These are phyloP conservation scores for Cunninghamia lanceolata DNA, from an alignment of 75 land plant species.

Conservation along the genomic window DNA sequence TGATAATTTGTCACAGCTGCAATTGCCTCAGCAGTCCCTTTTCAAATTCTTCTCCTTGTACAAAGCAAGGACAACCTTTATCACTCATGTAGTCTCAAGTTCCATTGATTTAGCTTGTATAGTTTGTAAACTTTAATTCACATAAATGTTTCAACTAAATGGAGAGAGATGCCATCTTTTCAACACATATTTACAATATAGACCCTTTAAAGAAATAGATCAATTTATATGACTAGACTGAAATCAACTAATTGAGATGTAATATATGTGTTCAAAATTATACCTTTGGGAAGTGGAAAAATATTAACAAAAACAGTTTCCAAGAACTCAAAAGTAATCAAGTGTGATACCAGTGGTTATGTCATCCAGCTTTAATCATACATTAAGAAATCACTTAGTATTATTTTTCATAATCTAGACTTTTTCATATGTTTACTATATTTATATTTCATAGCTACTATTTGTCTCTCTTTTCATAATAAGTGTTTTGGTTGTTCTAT, in stretches of 20 bases:
- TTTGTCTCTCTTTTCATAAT: not conserved
- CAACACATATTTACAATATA: not conserved
- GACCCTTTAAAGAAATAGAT: not conserved
- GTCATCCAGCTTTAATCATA: not conserved
- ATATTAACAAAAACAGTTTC: not conserved
- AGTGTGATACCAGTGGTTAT: not conserved
- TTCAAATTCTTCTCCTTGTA: too few relatives aligned
- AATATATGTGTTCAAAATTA: not conserved
- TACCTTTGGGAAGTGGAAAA: not conserved
- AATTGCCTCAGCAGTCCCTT: too few relatives aligned
- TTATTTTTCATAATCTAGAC: not conserved
- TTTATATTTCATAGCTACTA: not conserved
- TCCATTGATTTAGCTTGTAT: too few relatives aligned
- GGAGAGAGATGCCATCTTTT: not conserved
- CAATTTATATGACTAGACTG: not conserved
- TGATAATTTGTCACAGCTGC: too few relatives aligned
- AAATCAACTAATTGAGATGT: not conserved
- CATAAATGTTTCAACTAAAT: too few relatives aligned
- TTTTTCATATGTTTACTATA: not conserved
- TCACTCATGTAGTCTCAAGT: too few relatives aligned
- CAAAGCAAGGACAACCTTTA: too few relatives aligned
- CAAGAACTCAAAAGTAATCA: not conserved
- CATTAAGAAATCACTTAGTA: not conserved
- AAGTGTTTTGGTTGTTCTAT: not conserved
- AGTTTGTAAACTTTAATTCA: not conserved